These are phyloP conservation scores for Ceratocystis ficicola DNA, from an alignment of 2,329 filamentous ascomycete genomes.

Conservation along the genomic window DNA sequence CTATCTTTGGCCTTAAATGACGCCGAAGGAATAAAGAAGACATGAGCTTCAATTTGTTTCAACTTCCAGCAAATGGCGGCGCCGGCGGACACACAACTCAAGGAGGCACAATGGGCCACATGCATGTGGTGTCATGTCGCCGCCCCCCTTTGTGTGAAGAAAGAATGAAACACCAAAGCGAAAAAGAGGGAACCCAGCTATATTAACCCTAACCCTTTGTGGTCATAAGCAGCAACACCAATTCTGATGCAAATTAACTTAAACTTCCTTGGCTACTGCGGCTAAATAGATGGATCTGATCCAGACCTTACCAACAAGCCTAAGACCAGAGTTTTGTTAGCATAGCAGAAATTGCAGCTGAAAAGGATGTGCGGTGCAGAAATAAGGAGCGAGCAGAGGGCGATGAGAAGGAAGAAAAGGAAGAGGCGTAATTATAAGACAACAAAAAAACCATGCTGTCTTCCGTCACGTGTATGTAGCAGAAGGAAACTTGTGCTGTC, in stretches of 20 bases:
- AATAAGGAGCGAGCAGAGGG: not conserved
- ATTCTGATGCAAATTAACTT: not conserved
- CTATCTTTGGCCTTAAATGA: not conserved
- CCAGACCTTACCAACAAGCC: not conserved
- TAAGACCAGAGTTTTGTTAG: not conserved
- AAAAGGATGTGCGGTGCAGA: not conserved
- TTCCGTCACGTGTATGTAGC: too few relatives aligned
- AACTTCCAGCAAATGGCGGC: not conserved
- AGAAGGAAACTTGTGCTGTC: too few relatives aligned
- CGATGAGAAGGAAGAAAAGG: not conserved
- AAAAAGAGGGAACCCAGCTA: not conserved
- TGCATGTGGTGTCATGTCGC: not conserved
- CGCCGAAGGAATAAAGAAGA: not conserved
- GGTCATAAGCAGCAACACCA: not conserved
- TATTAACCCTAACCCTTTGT: not conserved
- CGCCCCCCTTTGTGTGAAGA: not conserved
- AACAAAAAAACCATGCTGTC: too few relatives aligned
- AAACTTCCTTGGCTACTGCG: not conserved
- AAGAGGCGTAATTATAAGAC: not conserved
- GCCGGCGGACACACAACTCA: not conserved
- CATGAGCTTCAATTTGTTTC: slow-evolving; percentile 4
- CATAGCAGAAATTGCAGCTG: not conserved
- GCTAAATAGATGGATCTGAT: not conserved
- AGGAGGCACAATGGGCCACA: not conserved
- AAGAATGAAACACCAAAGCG: not conserved